Base-by-base conservation (phyloP, 495 filamentous ascomycete species). In the Viridothelium virens region DNA sequence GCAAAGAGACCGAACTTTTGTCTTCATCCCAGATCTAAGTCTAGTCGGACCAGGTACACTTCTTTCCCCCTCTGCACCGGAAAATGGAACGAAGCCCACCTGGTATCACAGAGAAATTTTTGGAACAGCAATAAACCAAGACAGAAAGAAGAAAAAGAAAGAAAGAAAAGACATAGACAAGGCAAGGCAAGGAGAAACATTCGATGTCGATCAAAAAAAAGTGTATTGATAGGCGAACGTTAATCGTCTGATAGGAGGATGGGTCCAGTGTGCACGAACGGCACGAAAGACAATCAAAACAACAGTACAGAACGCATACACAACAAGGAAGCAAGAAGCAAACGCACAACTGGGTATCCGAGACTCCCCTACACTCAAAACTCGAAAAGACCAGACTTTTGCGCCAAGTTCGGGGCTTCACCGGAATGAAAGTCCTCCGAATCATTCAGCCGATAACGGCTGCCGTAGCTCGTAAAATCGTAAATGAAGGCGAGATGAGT, bases 1-100 rank as follows among this genome's bases (percentile, higher is more conserved):
- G 2, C 3, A 33, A 59, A 59, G 36, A 10, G 10, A 59, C 11
- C 33, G 53, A 2, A 59, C 53, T 59, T 59, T 59, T 59, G 53
- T 59, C 53, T 59, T 59, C 53, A 59, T 59, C 53, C 53, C 53
- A 59, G 53, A 59, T 59, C 53, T 59, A 59, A 11, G 36, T 59
- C 53, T 59, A 59, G 53, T 59, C 53, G 31, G 53, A 59, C 53
- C 53, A 18, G 9, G 5, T 31, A 59, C 18, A 18, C n/a, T 34
- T n/a, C 18, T 36, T 59, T 59, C 36, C 33, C 5, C 25, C 31
- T 10, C 18, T 53, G n/a, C 9, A 25, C 25, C 25, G 25, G 25
- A 25, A 10, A 7, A 33, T 34, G 36, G 31, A 36, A 3, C 33
- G 18, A 33, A 36, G 25, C n/a, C 25, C 31, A 18, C 31, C 53